Evolutionary conservation across 2,329 filamentous ascomycete species (phyloP).

Genomic region (Geosmithia flava): DNA sequence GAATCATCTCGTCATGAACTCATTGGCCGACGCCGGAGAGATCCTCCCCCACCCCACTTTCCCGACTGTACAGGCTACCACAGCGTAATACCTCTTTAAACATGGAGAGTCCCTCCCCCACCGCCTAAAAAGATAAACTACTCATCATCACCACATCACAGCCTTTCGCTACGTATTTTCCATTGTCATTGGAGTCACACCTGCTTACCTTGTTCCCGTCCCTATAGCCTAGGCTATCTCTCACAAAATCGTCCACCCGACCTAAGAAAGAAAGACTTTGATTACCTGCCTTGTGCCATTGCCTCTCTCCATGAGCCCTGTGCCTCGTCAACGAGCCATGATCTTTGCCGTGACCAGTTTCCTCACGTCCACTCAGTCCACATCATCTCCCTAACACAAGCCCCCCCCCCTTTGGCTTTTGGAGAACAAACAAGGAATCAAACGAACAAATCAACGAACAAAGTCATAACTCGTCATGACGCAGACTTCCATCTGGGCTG

Average conservation of each 20-base stretch:
- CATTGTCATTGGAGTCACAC: not conserved
- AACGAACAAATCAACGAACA: too few species aligned
- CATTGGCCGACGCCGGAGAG: too few species aligned
- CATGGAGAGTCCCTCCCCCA: too few species aligned
- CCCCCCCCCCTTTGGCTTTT: too few species aligned
- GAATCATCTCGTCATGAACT: too few species aligned
- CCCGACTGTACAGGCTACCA: too few species aligned
- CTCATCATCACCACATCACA: not conserved
- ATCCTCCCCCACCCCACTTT: too few species aligned
- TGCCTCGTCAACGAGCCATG: not conserved
- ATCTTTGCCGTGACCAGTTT: not conserved
- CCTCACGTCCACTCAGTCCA: not conserved
- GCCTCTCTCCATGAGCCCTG: not conserved
- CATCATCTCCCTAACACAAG: not conserved
- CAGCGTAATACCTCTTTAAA: too few species aligned
- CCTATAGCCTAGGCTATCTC: not conserved
- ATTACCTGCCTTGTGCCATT: not conserved
- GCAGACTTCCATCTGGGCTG: slow-evolving; percentile 13
- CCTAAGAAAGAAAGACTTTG: not conserved
- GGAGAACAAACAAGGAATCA: too few species aligned
- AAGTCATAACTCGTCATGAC: not conserved
- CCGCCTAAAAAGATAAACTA: not conserved
- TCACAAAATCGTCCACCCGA: not conserved
- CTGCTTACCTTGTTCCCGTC: not conserved
- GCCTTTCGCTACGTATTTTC: not conserved